Evolutionary conservation across 768 basidiomycete species (phyloP), one percentile per base, ranked within the genome.

Genomic region (Boletus subcaerulescens): DNA sequence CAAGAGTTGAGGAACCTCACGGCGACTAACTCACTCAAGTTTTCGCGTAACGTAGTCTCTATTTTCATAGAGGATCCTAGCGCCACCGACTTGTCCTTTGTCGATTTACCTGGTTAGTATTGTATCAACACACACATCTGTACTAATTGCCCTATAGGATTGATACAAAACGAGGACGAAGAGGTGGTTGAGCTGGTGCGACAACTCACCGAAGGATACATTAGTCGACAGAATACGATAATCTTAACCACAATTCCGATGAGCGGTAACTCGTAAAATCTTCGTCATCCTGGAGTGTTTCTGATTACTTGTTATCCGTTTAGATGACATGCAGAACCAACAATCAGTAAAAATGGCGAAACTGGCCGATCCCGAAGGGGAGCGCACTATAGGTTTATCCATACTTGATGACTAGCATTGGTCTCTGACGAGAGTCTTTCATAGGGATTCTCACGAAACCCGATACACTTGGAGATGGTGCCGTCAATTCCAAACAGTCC

Each of bases 391-490:
- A 53, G 87, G 87, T 81, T 48, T 18, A 66, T 50, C 17, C 2
- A 18, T 26, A 13, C 18, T 15, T 48, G 20, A n/a, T 7, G n/a
- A 7, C 33, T 35, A 36, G 9, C 7, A 9, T 15, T 10, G 15
- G 13, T 15, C 0, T 38, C 39, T 61, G 7, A 56, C 18, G 33
- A 10, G 22, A 8, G 4, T 42, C 20, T 26, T 5, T 26, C 9
- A 2, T 57, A 89, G 87, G 84, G 6, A 79, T 90, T 1, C 74
- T 89, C 11, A 90, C 88, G 0, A 89, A 90, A 59, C 83, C 86
- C 0, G 89, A 91, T 58, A 74, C 67, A 5, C 66, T 90, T 1
- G 64, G 70, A 1, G 41, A 58, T 0, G 83, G 83, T 11, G 72
- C 77, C 4, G 74, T 64, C 5, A 71, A 76, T 40, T 43, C 73